These are phyloP conservation scores for Phytophthora kernoviae DNA, from an alignment of 352 stramenopile genomes.

Conservation along the genomic window DNA sequence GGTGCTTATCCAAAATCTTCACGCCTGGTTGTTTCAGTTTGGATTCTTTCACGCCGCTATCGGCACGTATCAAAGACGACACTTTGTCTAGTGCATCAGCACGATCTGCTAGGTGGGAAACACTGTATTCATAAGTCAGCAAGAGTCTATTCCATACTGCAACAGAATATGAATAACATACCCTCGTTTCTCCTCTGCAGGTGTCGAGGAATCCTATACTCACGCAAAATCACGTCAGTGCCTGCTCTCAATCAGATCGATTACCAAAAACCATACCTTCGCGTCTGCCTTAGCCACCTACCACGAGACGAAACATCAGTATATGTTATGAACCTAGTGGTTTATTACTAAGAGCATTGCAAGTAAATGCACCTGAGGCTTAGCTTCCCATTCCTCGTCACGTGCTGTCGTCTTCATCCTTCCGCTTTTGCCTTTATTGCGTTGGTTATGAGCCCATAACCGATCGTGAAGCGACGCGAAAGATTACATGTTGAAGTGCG, in stretches of 20 bases:
- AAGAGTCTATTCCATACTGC: not conserved
- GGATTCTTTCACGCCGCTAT: constrained; percentile 60
- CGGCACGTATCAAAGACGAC: constrained; percentile 1
- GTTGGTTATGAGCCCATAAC: too few relatives aligned
- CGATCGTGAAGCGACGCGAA: constrained; percentile 29
- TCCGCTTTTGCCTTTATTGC: not conserved
- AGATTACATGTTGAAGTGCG: constrained; percentile 8
- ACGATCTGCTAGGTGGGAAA: constrained; percentile 19
- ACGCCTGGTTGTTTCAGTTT: constrained; percentile 76
- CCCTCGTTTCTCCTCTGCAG: constrained; percentile 45
- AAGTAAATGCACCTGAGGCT: constrained; percentile 17
- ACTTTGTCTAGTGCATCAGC: constrained; percentile 23
- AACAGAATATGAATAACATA: constrained; percentile 12
- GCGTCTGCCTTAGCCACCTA: not conserved
- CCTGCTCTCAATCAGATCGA: not conserved
- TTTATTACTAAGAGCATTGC: not conserved
- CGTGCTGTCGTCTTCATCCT: constrained; percentile 42
- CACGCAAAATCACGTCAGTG: not conserved
- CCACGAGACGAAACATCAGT: too few relatives aligned
- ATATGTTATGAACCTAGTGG: not conserved
- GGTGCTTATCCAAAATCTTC: constrained; percentile 54
- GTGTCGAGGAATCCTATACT: constrained; percentile 11
- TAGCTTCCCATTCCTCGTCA: constrained; percentile 19
- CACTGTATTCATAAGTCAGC: constrained; percentile 11
- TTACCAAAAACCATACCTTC: not conserved